Evolutionary conservation across 2,329 filamentous ascomycete species (phyloP), one percentile per base, ranked within the genome.

Genomic region (Hymenoscyphus fraxineus): DNA sequence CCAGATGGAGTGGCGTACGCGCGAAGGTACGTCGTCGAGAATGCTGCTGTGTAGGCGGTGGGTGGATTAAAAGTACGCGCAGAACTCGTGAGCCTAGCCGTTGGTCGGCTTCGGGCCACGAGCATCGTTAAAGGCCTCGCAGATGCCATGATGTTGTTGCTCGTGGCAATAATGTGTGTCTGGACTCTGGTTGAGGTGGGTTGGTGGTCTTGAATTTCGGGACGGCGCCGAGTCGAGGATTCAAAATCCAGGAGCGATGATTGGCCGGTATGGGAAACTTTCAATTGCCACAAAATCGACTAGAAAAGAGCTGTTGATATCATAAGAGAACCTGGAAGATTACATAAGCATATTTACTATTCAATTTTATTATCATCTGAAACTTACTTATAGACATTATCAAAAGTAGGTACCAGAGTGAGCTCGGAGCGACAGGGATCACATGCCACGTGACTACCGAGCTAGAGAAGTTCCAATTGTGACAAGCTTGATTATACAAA

Each of bases 1-100:
- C 93, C 92, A 69, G 85, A 83, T 68, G 92, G 92, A 58, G 91
- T 88, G 70, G 89, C 87, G 66, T 66, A 68, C 59, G 69, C 65
- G 64, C 74, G 73, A 57, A 71, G 56, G 54, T 63, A 61, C 41
- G 67, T 71, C 51, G 74, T 74, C 40, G 73, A 73, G 69, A 75
- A 74, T 41, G 70, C 64, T 13, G 70, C 70, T 56, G 69, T 55
- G 58, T 69, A 57, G 41, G 41, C 63, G 10, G 67, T 58, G 16
- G 65, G 58, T 16, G 68, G 67, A 55, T 68, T 61, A 44, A 73
- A 69, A 59, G 70, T 67, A 61, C 72, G 71, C 41, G 71, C 66
- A 35, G 68, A 65, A 47, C 62, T 68, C 57, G 72, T 65, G n/a
- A 75, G 65, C 59, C 67, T 68, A 19, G 68, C 67, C 60, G 73